Base-by-base conservation (phyloP, 1,284 basidiomycete species). In the Uromyces viciae-fabae region DNA sequence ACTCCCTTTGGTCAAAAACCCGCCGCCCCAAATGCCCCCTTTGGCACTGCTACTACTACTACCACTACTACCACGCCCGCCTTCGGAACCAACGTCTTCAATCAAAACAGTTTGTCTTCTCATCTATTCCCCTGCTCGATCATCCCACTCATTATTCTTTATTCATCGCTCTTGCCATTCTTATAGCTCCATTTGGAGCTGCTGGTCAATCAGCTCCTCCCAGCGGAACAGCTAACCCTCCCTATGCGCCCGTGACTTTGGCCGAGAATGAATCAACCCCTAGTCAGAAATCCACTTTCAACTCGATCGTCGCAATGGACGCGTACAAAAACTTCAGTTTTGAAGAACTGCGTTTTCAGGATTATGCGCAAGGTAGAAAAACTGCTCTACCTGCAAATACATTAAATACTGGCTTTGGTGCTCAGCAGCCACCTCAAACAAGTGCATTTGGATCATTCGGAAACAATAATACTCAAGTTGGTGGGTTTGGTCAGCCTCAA, bases 271-370 rank as follows among this genome's bases (percentile, higher is more conserved):
- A 81, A 81, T 74, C 78, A 33, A 73, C 69, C 14, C 78, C 78
- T 33, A 81, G 71, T 52, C 46, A 40, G 25, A 81, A 81, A 81
- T 81, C 71, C 28, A 64, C 62, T 36, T 81, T 81, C 33, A 73
- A 81, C 36, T 74, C 71, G 17, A 81, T 81, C 36, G 56, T 64
- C 15, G 78, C 71, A 28, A 81, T 81, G 78, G 78, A 81, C 40
- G 71, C 78, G 49, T 81, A 81, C 58, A 81, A 81, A 62, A 81
- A 66, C 58, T 73, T 62, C 25, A 74, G 71, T 33, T 81, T 81
- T 68, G 78, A 81, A 42, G 78, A 81, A 58, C 69, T 81, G 19
- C 69, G 78, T 15, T 74, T 81, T 25, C 78, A 81, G 56, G 78
- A 81, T 54, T 81, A 81, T 42, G 15, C 54, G 43, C 78, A 74